A percentile compares a stretch with the other conserved stretches of the same genome.
These are phyloP conservation scores for Musa itinerans DNA, from an alignment of 176 grass and related monocot genomes.

Conservation along the genomic window DNA sequence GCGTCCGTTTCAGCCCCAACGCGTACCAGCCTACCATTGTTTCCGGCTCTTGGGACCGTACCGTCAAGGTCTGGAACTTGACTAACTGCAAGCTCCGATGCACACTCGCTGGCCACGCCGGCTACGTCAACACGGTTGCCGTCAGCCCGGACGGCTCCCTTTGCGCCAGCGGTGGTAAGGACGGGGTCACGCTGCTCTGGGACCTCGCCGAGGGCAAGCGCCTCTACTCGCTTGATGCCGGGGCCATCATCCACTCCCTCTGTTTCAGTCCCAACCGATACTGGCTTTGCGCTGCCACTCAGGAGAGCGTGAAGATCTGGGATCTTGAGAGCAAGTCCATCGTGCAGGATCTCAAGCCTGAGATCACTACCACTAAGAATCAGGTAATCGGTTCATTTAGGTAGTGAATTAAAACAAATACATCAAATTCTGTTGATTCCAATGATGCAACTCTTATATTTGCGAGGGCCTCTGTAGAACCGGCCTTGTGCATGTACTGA, in stretches of 20 bases:
- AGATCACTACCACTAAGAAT: constrained; percentile 41
- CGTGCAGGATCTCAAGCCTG: constrained; percentile 85
- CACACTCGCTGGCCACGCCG: constrained; percentile 54
- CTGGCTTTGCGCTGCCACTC: constrained; percentile 81
- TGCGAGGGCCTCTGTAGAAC: too few relatives aligned
- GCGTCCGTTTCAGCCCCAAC: constrained; percentile 77
- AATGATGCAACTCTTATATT: too few relatives aligned
- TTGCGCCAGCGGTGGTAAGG: constrained; percentile 85
- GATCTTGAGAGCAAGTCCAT: constrained; percentile 88
- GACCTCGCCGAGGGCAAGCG: constrained; percentile 82
- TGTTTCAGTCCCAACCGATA: constrained; percentile 95
- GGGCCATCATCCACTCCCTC: constrained; percentile 61
- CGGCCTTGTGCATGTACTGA: too few relatives aligned
- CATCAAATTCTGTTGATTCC: too few relatives aligned
- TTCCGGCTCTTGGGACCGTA: constrained; percentile 81
- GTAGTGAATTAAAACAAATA: background rate
- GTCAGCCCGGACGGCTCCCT: constrained; percentile 88
- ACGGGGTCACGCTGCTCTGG: constrained; percentile 60
- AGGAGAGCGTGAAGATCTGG: constrained; percentile 92
- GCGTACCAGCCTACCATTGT: constrained; percentile 41
- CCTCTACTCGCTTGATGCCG: constrained; percentile 64
- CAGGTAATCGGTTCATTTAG: constrained; percentile 32
- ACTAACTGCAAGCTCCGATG: constrained; percentile 75
- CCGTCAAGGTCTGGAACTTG: constrained; percentile 90
- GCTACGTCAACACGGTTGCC: constrained; percentile 72